These are phyloP conservation scores for Nothomitra cinnamomea DNA, from an alignment of 2,329 filamentous ascomycete species.

Conservation along the genomic window DNA sequence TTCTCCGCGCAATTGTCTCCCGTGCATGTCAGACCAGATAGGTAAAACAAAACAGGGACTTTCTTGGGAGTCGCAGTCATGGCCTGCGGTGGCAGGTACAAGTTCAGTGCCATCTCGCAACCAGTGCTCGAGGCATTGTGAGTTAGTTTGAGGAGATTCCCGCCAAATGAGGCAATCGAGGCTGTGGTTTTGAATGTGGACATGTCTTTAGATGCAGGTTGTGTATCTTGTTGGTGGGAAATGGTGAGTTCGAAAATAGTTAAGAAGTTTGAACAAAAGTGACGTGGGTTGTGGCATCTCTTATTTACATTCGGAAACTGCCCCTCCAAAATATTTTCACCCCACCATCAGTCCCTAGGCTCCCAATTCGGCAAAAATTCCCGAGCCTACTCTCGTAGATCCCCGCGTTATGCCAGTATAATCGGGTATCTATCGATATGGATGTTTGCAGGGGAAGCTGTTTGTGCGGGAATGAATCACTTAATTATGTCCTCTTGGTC, in stretches of 20 bases:
- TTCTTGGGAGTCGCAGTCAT: constrained; percentile 34
- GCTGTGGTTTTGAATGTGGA: constrained; percentile 67
- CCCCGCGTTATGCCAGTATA: no score
- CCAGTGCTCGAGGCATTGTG: constrained; percentile 64
- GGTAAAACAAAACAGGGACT: constrained; percentile 77
- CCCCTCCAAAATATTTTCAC: no score
- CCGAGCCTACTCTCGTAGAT: no score
- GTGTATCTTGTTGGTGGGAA: neutral
- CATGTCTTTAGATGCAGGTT: neutral
- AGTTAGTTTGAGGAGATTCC: constrained; percentile 83
- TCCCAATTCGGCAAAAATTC: no score
- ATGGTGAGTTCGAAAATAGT: neutral
- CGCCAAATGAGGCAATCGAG: constrained; percentile 81
- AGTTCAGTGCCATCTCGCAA: constrained; percentile 82
- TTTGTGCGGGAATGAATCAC: neutral
- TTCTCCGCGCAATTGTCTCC: constrained; percentile 63
- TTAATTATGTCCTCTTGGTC: neutral
- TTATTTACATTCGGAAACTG: constrained; percentile 12
- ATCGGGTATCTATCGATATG: no score
- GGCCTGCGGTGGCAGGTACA: constrained; percentile 71
- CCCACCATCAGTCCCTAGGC: no score
- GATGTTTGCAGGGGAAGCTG: no score
- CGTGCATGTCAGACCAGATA: constrained; percentile 88
- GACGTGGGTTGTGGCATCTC: neutral
- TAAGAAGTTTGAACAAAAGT: neutral